Evolutionary conservation across 108 stramenopile species (phyloP), one percentile per base, ranked within the genome.

Genomic region (Nannochloropsis granulata): DNA sequence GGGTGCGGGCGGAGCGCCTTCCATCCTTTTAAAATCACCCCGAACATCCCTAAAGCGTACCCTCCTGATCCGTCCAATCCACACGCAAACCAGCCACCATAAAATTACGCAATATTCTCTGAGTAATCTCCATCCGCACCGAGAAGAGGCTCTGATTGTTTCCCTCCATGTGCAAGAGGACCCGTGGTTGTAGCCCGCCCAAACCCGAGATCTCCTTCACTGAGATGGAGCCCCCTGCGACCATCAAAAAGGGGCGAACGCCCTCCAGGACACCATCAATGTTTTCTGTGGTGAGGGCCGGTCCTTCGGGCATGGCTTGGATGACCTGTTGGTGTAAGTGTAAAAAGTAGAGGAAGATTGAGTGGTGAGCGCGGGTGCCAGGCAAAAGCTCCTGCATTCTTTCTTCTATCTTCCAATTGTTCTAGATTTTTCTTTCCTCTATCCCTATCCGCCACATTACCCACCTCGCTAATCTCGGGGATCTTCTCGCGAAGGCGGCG

Each of bases 391-490:
- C 34, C 34, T 34, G 34, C 2, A 34, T 34, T 34, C 34, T 34
- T 34, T 34, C 34, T 34, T 34, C 34, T 5, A 34, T 34, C 34
- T 34, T 34, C 34, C 34, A 34, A 34, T 1, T 34, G 34, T 34
- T 34, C 34, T n/a, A n/a, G n/a, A n/a, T n/a, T 3, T 34, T 34
- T 5, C 34, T 3, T 34, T 1, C 34, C 34, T 34, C 5, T 34
- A 34, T 34, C 34, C 34, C 34, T 3, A 34, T 5, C 34, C 34
- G 34, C 34, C 1, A 34, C 1, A 34, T 34, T 34, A 34, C 56
- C n/a, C 56, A 98, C 97, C 88, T 98, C 94, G 86, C 94, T 92
- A 85, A 98, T 98, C 91, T 98, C 97, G 12, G 97, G 97, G 79
- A 98, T 98, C 14, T 91, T 85, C 89, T 94, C 95, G 82, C 87